Evolutionary conservation across 2,329 filamentous ascomycete genomes (phyloP), one percentile per base, ranked within the genome.

Genomic region (Hortaea werneckii): DNA sequence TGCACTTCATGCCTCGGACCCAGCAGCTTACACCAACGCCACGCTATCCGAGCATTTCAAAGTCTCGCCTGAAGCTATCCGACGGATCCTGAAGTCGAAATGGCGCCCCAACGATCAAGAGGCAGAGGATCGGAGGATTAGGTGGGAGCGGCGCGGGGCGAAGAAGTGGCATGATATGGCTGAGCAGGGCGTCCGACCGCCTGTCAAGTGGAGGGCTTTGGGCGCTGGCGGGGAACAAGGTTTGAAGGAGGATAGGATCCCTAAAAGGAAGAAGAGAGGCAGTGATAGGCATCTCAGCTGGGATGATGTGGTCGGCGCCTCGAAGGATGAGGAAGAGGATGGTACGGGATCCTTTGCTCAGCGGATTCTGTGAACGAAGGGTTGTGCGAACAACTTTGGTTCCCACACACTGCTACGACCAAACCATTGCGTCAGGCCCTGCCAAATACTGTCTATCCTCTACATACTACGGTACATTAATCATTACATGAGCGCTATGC

Each of bases 21-120:
- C 90, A 0, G 75, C 83, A 2, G 74, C 76, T 47, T 95, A 88
- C 68, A 85, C 83, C 4, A 94, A 85, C 0, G 66, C 75, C 11
- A 75, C 79, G 30, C 78, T 96, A 10, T 79, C 90, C 0, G 61
- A 80, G 1, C 79, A 87, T 55, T 98, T 96, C 66, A 75, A 88
- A 63, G 74, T 95, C n/a, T 88, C 87, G 0, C 74, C 85, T 2
- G 92, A 98, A 63, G 86, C 82, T 1, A 85, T 96, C 48, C 80
- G 89, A 8, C 78, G 92, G 32, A 94, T 98, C 43, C 69, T 98
- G 50, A 87, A 78, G 69, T 79, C 78, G 63, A 88, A 86, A 49
- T 92, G 86, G 82, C 67, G 67, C 56, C 81, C 85, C 3, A 71
- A 62, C 6, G 59, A 73, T 41, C 65, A 68, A 35, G 69, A 74